These are phyloP conservation scores for Colletotrichum noveboracense DNA, from an alignment of 2,329 filamentous ascomycete species.

Conservation along the genomic window DNA sequence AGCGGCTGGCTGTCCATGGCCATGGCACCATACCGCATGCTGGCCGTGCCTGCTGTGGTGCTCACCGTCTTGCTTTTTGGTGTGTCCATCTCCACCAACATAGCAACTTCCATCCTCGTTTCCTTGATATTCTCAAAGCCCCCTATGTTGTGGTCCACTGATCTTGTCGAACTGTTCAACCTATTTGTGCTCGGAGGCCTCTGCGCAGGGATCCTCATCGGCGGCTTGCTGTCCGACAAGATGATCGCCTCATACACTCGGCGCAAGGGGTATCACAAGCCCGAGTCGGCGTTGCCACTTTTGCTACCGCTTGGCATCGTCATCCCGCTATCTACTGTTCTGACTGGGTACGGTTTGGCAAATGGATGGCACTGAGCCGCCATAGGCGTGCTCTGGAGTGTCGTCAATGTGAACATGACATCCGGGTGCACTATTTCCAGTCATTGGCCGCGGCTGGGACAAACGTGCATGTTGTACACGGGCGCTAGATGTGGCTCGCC, in stretches of 20 bases:
- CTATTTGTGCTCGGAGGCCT: background rate
- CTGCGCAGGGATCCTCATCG: background rate
- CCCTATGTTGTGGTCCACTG: background rate
- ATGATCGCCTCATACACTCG: background rate
- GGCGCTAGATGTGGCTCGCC: too few relatives aligned
- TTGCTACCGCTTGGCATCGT: background rate
- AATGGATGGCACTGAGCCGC: background rate
- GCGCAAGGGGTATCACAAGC: background rate
- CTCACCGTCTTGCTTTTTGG: background rate
- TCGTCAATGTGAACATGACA: background rate
- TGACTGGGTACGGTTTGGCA: background rate
- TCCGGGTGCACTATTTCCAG: background rate
- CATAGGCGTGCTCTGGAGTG: background rate
- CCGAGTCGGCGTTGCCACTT: background rate
- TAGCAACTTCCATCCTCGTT: background rate
- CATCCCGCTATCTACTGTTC: background rate
- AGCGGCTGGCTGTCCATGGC: background rate
- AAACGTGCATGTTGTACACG: too few relatives aligned
- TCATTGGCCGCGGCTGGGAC: background rate
- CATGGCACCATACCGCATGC: background rate
- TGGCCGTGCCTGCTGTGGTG: background rate
- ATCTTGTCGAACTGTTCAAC: background rate
- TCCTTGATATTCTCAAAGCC: background rate
- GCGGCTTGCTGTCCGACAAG: background rate
- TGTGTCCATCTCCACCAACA: background rate